A percentile compares a stretch with the other conserved stretches of the same genome.
phyloP scores from a whole-genome alignment of 2,329 filamentous ascomycete genomes.

The Aspergillus sp. region DNA sequence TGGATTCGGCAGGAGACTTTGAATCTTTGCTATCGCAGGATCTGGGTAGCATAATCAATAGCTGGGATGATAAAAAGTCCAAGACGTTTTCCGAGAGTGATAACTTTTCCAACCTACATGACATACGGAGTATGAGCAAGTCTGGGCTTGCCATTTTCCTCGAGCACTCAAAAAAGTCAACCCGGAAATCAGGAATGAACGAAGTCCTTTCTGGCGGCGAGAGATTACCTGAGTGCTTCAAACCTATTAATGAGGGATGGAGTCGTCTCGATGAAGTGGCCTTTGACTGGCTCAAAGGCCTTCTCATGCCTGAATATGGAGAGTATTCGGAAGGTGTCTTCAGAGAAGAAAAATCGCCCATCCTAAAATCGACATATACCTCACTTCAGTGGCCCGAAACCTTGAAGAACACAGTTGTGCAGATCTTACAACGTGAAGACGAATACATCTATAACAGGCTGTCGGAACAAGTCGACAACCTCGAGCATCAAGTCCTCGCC shows the following conservation, averaged over 20 bases:
- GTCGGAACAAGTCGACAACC: slow-evolving; percentile 23
- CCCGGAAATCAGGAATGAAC: slow-evolving; percentile 33
- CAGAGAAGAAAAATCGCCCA: slow-evolving; percentile 8
- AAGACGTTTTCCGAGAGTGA: slow-evolving; percentile 43
- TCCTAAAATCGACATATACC: slow-evolving; percentile 44
- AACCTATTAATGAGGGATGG: slow-evolving; percentile 41
- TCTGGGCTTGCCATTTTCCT: slow-evolving; percentile 50
- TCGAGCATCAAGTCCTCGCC: slow-evolving; percentile 24
- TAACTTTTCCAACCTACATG: slow-evolving; percentile 42
- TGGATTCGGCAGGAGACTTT: slow-evolving; percentile 12
- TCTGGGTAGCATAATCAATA: slow-evolving; percentile 36
- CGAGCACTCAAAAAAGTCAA: slow-evolving; percentile 47
- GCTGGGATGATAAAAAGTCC: slow-evolving; percentile 42
- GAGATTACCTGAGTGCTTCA: slow-evolving; percentile 35
- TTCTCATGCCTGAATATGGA: slow-evolving; percentile 40
- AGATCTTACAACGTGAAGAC: slow-evolving; percentile 49
- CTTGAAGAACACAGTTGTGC: slow-evolving; percentile 50
- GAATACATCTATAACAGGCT: slow-evolving; percentile 45
- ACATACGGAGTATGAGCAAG: slow-evolving; percentile 41
- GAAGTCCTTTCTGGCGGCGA: slow-evolving; percentile 34
- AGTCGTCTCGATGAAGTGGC: slow-evolving; percentile 46
- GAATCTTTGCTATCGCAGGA: slow-evolving; percentile 34
- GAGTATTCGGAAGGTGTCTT: slow-evolving; percentile 5
- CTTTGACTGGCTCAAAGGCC: slow-evolving; percentile 47
- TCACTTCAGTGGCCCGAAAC: slow-evolving; percentile 49